Base-by-base conservation (phyloP, 2,329 filamentous ascomycete species). In the Fusarium xylarioides region DNA sequence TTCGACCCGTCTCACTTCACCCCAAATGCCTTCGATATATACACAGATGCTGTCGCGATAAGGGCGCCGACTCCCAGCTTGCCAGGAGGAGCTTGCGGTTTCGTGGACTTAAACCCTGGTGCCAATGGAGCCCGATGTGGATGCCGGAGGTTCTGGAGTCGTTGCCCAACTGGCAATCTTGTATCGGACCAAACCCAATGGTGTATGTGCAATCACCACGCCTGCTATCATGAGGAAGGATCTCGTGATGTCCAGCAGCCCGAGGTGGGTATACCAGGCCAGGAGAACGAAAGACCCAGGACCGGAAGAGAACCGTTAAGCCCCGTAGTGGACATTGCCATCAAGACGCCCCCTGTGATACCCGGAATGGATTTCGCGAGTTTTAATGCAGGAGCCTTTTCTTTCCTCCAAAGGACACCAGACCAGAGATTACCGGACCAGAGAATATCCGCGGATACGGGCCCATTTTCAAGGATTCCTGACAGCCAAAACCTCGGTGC, bases 161-260 rank as follows among this genome's bases (percentile, higher is more conserved):
- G 85, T 68, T 81, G 80, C 61, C 74, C 79, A 60, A 71, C 78
- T 50, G 80, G 76, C 37, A 78, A 80, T 54, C 77, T 81, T 52
- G 77, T 80, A 46, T 73, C 79, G 60, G 85, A 85, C 59, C 84
- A 89, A 75, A 76, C 82, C 34, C 82, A 82, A 67, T 89, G 85
- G 84, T 91, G 89, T 81, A 90, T 90, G 88, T 91, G 89, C 76
- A 87, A 86, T 58, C 89, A 91, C 74, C 89, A 91, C 79, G 89
- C 89, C 59, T 91, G 89, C 78, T 91, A 85, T 69, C 89, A 91
- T 69, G 88, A 90, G 78, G 84, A 89, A 74, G 80, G 78, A 40
- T 64, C 74, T 54, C 70, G 70, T 57, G 74, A 77, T 68, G 70
- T 30, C 35, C 75, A 71, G 23, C 75, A 78, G 49, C 69, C 79